phyloP scores from a whole-genome alignment of 768 basidiomycete genomes.

The Paxillus involutus region DNA sequence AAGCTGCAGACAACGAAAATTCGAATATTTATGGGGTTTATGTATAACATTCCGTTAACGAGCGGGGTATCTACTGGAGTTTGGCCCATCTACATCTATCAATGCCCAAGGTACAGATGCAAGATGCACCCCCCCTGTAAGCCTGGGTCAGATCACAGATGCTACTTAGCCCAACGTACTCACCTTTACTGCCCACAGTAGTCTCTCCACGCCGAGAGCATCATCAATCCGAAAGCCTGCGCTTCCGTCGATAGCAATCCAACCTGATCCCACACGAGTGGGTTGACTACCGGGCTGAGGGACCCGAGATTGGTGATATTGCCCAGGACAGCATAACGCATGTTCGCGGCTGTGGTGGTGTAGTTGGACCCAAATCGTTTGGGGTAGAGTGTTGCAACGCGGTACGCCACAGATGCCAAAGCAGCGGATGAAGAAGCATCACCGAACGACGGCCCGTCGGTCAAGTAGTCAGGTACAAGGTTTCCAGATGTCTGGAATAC shows the following conservation, averaged over 20 bases:
- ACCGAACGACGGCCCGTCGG: slow-evolving; percentile 29
- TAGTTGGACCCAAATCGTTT: slow-evolving; percentile 17
- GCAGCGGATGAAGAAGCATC: slow-evolving; percentile 36
- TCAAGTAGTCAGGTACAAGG: slow-evolving; percentile 38
- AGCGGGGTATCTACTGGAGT: too few species aligned
- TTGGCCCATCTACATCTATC: too few species aligned
- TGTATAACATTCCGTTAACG: too few species aligned
- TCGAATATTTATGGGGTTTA: too few species aligned
- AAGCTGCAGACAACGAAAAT: too few species aligned
- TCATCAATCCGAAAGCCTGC: slow-evolving; percentile 14
- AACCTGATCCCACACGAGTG: slow-evolving; percentile 29
- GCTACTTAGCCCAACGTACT: background rate
- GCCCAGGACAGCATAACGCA: slow-evolving; percentile 32
- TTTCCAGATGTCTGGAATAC: slow-evolving; percentile 31
- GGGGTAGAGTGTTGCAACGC: slow-evolving; percentile 30
- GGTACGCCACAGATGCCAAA: slow-evolving; percentile 23
- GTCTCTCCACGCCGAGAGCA: slow-evolving; percentile 21
- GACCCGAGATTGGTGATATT: slow-evolving; percentile 36
- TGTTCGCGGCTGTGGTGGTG: slow-evolving; percentile 27
- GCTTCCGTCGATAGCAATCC: slow-evolving; percentile 17
- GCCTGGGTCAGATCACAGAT: too few species aligned
- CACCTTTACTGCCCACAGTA: background rate
- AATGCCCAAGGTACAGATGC: background rate
- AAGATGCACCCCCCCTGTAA: background rate
- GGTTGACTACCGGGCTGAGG: slow-evolving; percentile 37